Base-by-base conservation (phyloP, 2,329 filamentous ascomycete species). In the Spiromastix sp. region DNA sequence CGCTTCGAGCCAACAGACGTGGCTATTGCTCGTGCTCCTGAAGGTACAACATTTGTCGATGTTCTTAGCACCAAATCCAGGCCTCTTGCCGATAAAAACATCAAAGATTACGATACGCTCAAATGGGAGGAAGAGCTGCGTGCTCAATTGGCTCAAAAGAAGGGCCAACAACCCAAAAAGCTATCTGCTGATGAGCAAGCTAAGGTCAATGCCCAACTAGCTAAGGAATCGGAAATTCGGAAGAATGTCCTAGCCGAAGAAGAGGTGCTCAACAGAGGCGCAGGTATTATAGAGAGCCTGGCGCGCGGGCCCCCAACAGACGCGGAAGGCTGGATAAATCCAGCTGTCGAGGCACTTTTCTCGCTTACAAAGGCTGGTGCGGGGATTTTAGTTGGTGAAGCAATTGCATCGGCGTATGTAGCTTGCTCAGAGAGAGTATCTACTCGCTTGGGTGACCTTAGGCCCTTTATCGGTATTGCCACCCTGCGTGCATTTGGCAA, bases 71-170 rank as follows among this genome's bases (percentile, higher is more conserved):
- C 85, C 54, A 93, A 93, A 55, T 67, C 77, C 1, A 75, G 77
- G 39, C 66, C 70, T 24, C 64, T 81, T 2, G 77, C 85, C 3
- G 81, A 86, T 60, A 96, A 94, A 63, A 94, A 85, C 50, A 80
- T 77, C 32, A 95, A 93, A 56, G 91, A 96, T 55, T 94, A 95
- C 49, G 85, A 98, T 48, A 93, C 85, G 1, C 61, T 95, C 26
- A 95, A 94, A 59, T 98, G 93, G 91, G 91, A 98, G 59, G 82
- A 89, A 55, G 91, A 98, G 44, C 70, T 98, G 5, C 73, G 87
- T 38, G 72, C 77, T 25, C 85, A 95, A 49, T 63, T 98, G 26
- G 86, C 87, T n/a, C 72, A 84, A 54, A 98, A 96, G 67, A 94
- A 89, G 58, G 89, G 89, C 1, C 57, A 63, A 30, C 76, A 83